phyloP scores from a whole-genome alignment of 106 monocot genomes.

The Dendrobium catenatum region DNA sequence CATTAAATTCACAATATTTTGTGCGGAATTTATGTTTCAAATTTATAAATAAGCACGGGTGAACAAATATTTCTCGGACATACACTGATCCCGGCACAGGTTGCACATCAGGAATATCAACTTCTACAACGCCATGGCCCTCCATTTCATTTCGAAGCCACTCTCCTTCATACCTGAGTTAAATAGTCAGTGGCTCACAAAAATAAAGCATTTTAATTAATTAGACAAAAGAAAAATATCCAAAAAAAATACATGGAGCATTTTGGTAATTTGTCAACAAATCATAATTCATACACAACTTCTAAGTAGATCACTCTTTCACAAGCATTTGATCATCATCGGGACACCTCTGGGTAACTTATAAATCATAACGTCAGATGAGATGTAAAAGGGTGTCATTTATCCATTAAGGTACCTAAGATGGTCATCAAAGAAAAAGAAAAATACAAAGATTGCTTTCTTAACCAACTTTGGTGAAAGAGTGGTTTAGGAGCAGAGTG shows the following conservation, averaged over 20 bases:
- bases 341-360: background rate
- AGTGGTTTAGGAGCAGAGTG: background rate
- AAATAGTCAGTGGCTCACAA: no score
- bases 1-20: background rate
- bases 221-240: background rate
- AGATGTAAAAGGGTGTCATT: background rate
- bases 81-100: constrained; percentile 80
- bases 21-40: background rate
- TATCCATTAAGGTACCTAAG: background rate
- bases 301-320: background rate
- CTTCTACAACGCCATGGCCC: constrained; percentile 82
- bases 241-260: background rate
- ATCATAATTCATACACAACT: background rate
- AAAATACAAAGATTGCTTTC: background rate
- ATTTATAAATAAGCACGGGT: background rate
- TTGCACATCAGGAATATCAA: constrained; percentile 73
- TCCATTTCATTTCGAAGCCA: constrained; percentile 86
- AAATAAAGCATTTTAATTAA: background rate
- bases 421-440: background rate
- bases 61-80: constrained; percentile 9
- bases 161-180: constrained; percentile 74
- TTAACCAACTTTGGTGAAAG: background rate
- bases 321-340: background rate
- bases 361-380: background rate
- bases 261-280: background rate